A percentile compares a stretch with the other conserved stretches of the same genome.
phyloP scores from a whole-genome alignment of 2,329 filamentous ascomycete species.

The Talaromyces sp. region DNA sequence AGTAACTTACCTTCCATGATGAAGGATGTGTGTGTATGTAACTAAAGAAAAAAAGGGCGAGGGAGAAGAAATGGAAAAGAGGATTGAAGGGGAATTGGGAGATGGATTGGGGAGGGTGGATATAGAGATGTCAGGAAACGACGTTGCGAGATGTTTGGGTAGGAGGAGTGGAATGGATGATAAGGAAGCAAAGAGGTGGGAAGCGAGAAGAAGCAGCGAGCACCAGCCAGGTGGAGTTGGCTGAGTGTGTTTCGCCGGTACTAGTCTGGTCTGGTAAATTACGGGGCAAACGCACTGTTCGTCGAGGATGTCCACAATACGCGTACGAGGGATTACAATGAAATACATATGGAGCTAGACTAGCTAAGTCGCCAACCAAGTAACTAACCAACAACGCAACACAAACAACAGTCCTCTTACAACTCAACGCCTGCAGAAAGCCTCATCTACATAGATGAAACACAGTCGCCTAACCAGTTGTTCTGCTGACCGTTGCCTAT shows the following conservation, averaged over 20 bases:
- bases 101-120: constrained; percentile 20
- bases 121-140: constrained; percentile 15
- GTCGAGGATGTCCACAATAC: not conserved
- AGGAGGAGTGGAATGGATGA: constrained; percentile 16
- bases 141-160: constrained; percentile 12
- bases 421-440: constrained; percentile 1
- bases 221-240: constrained; percentile 15
- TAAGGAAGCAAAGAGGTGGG: constrained; percentile 18
- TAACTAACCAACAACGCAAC: not conserved
- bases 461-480: constrained; percentile 3
- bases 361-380: not conserved
- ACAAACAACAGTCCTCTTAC: not conserved
- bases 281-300: not conserved
- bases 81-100: constrained; percentile 16
- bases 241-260: constrained; percentile 15
- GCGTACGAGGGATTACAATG: not conserved
- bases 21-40: constrained; percentile 34
- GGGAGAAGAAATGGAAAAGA: constrained; percentile 19
- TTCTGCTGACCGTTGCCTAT: not conserved
- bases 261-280: constrained; percentile 13
- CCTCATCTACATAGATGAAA: not conserved
- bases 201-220: constrained; percentile 15
- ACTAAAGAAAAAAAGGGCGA: constrained; percentile 28
- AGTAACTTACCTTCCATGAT: constrained; percentile 63
- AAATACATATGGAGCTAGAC: constrained; percentile 1